Evolutionary conservation across 371 early-diverging fungal genomes (phyloP).

Genomic region (Sporodiniella umbellata): DNA sequence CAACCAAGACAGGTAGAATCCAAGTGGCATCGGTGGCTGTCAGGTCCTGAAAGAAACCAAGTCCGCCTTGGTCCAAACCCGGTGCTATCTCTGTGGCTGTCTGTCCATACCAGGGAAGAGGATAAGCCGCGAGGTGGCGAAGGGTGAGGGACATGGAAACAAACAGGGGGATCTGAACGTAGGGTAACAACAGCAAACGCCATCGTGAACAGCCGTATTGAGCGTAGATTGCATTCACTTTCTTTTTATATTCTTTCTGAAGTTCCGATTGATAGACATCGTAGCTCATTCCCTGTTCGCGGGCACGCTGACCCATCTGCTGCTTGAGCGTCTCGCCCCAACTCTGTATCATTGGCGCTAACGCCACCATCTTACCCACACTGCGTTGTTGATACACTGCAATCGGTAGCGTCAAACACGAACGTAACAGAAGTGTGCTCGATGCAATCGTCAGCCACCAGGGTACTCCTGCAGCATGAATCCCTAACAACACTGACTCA

Average conservation of each 20-base stretch:
- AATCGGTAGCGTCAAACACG: slow-evolving; percentile 68
- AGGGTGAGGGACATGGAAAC: slow-evolving; percentile 68
- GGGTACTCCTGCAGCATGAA: slow-evolving; percentile 52
- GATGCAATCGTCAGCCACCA: slow-evolving; percentile 72
- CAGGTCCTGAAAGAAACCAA: slow-evolving; percentile 69
- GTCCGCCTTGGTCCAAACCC: slow-evolving; percentile 64
- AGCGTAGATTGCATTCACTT: slow-evolving; percentile 58
- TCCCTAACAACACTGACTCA: slow-evolving; percentile 37
- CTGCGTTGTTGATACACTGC: slow-evolving; percentile 70
- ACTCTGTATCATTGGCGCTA: slow-evolving; percentile 64
- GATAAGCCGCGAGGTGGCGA: slow-evolving; percentile 63
- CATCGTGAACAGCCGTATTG: slow-evolving; percentile 62
- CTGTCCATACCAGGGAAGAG: slow-evolving; percentile 52
- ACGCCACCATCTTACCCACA: slow-evolving; percentile 49
- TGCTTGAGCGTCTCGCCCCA: slow-evolving; percentile 61
- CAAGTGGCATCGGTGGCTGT: slow-evolving; percentile 69
- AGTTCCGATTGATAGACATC: slow-evolving; percentile 46
- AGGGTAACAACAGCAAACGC: slow-evolving; percentile 63
- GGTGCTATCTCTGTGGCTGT: slow-evolving; percentile 27
- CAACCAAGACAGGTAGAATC: slow-evolving; percentile 67
- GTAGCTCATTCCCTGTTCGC: slow-evolving; percentile 39
- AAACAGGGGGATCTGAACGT: slow-evolving; percentile 77
- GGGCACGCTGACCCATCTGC: slow-evolving; percentile 44
- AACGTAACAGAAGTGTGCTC: slow-evolving; percentile 58
- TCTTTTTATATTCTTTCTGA: slow-evolving; percentile 51